These are phyloP conservation scores for Colletotrichum falcatum DNA, from an alignment of 2,329 filamentous ascomycete genomes.

Conservation along the genomic window DNA sequence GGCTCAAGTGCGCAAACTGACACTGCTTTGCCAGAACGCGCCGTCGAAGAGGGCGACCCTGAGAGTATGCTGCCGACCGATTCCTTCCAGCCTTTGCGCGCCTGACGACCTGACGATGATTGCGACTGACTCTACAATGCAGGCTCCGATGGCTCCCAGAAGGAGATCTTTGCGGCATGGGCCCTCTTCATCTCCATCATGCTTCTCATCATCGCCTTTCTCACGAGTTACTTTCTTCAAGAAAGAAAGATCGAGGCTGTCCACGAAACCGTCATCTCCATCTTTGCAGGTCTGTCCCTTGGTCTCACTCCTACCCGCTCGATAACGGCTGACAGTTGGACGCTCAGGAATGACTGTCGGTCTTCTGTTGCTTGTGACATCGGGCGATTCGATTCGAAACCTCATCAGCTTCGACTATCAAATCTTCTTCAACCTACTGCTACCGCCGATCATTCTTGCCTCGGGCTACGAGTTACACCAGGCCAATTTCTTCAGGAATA, in stretches of 20 bases:
- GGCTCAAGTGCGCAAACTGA: slow-evolving; percentile 24
- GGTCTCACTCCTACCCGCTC: background rate
- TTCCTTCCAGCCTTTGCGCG: background rate
- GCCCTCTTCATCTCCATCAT: slow-evolving; percentile 96
- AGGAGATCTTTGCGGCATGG: slow-evolving; percentile 97
- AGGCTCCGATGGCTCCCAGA: slow-evolving; percentile 62
- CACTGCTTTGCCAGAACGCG: slow-evolving; percentile 25
- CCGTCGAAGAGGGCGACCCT: slow-evolving; percentile 37
- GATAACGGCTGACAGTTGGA: slow-evolving; percentile 16
- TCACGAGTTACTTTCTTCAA: slow-evolving; percentile 96
- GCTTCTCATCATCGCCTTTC: slow-evolving; percentile 92
- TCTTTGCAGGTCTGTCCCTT: slow-evolving; percentile 82
- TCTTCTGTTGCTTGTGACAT: slow-evolving; percentile 84
- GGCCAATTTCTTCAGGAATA: slow-evolving; percentile 98
- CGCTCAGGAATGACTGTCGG: slow-evolving; percentile 90
- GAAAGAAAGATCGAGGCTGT: slow-evolving; percentile 97
- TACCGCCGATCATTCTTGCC: slow-evolving; percentile 97
- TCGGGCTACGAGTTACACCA: slow-evolving; percentile 98
- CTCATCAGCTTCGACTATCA: slow-evolving; percentile 98
- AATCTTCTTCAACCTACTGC: slow-evolving; percentile 98
- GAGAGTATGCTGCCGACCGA: slow-evolving; percentile 32
- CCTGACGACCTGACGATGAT: slow-evolving; percentile 18
- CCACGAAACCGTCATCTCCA: slow-evolving; percentile 97
- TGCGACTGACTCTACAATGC: slow-evolving; percentile 33
- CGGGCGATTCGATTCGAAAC: slow-evolving; percentile 85